A percentile compares a stretch with the other conserved stretches of the same genome.
These are phyloP conservation scores for Herpetomonas muscarum DNA, from an alignment of 208 protist species.

Conservation along the genomic window DNA sequence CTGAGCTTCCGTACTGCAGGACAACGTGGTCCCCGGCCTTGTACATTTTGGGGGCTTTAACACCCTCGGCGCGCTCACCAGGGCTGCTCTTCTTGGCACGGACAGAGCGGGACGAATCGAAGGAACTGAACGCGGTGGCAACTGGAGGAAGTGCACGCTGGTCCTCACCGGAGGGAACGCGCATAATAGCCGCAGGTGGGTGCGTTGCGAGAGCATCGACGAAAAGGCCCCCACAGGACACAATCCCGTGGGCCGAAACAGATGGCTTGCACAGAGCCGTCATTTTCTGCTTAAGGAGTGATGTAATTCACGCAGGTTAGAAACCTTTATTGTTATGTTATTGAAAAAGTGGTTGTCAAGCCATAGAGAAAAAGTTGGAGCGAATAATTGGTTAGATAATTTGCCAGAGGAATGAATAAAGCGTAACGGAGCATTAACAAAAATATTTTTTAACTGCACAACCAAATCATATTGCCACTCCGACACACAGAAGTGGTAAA, in stretches of 20 bases:
- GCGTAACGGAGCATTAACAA: too few species aligned
- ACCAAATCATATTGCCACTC: too few species aligned
- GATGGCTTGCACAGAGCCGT: neutral
- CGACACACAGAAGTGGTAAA: too few species aligned
- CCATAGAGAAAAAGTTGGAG: too few species aligned
- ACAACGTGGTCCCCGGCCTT: conserved; percentile 44
- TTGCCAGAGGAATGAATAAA: too few species aligned
- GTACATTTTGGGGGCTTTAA: conserved; percentile 2
- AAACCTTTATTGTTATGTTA: too few species aligned
- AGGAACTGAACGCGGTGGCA: neutral
- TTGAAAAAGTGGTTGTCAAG: too few species aligned
- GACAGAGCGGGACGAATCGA: neutral
- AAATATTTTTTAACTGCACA: too few species aligned
- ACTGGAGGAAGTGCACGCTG: neutral
- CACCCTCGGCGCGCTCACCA: neutral
- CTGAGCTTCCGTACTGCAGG: conserved; percentile 22
- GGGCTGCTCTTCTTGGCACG: neutral
- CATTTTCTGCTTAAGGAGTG: too few species aligned
- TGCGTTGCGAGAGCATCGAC: neutral
- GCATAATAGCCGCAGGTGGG: neutral
- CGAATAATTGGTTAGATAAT: too few species aligned
- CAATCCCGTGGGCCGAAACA: neutral
- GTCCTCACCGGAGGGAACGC: neutral
- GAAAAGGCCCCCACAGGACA: neutral
- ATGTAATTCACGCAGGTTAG: too few species aligned